phyloP scores from a whole-genome alignment of 2,329 filamentous ascomycete species.

The Didymosphaeria variabile region DNA sequence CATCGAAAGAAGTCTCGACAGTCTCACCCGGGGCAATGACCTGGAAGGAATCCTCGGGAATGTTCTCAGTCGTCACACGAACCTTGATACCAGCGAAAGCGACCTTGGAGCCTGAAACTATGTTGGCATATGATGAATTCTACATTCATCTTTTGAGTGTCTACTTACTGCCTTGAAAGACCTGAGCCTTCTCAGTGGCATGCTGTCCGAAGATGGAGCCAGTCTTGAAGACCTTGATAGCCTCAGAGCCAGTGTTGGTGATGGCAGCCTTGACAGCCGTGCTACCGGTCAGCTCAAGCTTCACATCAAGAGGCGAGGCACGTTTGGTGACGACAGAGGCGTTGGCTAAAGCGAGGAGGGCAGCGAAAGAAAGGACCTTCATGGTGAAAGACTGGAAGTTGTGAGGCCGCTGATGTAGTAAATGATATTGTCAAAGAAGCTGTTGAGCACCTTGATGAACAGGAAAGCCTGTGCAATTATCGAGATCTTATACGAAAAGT shows the following conservation, averaged over 20 bases:
- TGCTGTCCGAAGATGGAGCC: constrained; percentile 60
- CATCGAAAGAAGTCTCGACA: constrained; percentile 61
- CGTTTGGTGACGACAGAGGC: constrained; percentile 43
- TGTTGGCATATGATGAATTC: background rate
- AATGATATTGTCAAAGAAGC: constrained; percentile 10
- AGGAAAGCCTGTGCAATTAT: background rate
- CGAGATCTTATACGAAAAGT: constrained; percentile 4
- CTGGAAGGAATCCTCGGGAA: constrained; percentile 61
- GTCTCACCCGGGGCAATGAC: constrained; percentile 56
- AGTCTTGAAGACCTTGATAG: constrained; percentile 60
- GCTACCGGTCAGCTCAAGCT: constrained; percentile 60
- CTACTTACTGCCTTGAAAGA: constrained; percentile 57
- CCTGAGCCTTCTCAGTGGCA: constrained; percentile 60
- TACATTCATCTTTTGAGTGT: too few species aligned
- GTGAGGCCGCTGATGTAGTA: background rate
- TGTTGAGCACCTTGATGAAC: constrained; percentile 7
- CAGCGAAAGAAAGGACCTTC: constrained; percentile 21
- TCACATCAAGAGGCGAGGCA: constrained; percentile 39
- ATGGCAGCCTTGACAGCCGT: constrained; percentile 60
- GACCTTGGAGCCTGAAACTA: constrained; percentile 48
- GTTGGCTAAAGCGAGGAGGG: constrained; percentile 19
- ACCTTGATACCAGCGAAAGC: constrained; percentile 62
- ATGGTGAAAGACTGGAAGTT: constrained; percentile 15
- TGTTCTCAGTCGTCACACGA: constrained; percentile 52
- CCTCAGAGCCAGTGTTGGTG: constrained; percentile 59